phyloP scores from a whole-genome alignment of 2,329 filamentous ascomycete species.

The Aspergillus brasiliensis region DNA sequence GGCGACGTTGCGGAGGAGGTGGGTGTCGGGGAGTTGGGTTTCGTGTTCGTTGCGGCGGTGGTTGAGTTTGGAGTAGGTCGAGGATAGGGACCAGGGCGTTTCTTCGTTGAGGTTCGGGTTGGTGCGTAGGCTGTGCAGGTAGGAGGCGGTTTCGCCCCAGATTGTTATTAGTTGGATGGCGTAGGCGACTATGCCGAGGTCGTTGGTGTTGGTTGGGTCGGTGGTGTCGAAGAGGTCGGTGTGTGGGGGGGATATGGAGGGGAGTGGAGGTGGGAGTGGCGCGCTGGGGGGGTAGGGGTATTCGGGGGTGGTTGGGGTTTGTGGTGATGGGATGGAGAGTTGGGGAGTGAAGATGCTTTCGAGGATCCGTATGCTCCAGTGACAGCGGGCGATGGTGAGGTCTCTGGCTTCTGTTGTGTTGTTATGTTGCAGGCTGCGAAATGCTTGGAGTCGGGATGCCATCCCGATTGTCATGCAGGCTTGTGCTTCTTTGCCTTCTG shows the following conservation, averaged over 20 bases:
- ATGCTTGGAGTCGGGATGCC: slow-evolving; percentile 3
- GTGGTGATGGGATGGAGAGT: neutral
- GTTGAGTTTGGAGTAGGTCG: slow-evolving; percentile 1
- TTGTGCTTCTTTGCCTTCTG: slow-evolving; percentile 1
- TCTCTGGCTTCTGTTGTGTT: neutral
- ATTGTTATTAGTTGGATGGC: slow-evolving; percentile 1
- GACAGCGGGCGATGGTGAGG: neutral
- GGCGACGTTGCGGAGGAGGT: slow-evolving; percentile 6
- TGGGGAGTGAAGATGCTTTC: slow-evolving; percentile 6
- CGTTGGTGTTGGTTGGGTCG: neutral
- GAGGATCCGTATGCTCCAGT: slow-evolving; percentile 12
- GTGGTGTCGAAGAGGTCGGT: neutral
- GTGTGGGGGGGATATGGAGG: neutral
- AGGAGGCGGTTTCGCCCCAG: slow-evolving; percentile 7
- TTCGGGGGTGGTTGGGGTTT: neutral
- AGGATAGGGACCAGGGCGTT: slow-evolving; percentile 9
- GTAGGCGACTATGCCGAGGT: slow-evolving; percentile 9
- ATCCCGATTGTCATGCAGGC: slow-evolving; percentile 12
- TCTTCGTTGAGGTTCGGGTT: neutral
- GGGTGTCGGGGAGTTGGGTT: neutral
- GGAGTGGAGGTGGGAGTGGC: neutral
- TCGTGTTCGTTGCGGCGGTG: slow-evolving; percentile 5
- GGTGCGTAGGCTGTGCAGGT: neutral
- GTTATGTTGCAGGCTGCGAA: neutral
- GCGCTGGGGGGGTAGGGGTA: slow-evolving; percentile 11